Evolutionary conservation across 495 filamentous ascomycete genomes (phyloP), one percentile per base, ranked within the genome.

Genomic region (Aspergillus saccharolyticus): DNA sequence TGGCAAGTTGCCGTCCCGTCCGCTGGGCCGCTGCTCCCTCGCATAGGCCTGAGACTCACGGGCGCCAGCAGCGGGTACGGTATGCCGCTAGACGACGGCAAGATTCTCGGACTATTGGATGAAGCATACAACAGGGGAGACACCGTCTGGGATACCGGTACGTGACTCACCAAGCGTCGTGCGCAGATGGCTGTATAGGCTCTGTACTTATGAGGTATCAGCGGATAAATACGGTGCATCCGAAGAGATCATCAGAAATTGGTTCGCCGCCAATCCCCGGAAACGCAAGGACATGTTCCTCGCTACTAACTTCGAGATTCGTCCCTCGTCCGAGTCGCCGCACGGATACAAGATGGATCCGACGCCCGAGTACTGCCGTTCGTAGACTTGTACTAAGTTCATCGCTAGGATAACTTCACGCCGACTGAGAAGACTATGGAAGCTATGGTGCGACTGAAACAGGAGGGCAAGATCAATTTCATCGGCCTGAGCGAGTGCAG

Each of bases 351-450:
- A 25, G 5, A 56, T 84, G 17, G 67, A 80, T 48, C 77, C 75
- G 22, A 75, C 78, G 18, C 78, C 82, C 0, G 83, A 81, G 56
- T 83, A 85, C 53, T 76, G 77, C 39, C 68, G 73, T 2, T 8
- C 7, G 75, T 90, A 39, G 85, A 90, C 56, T 65, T 90, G 10
- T 86, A 80, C 58, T 88, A 87, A 58, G 67, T 74, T 30, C 85
- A 88, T 44, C 64, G 65, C 2, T 63, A 74, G 25, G 76, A 74
- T 52, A 58, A 55, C 4, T 61, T 70, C 16, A 78, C 70, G 0
- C 86, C 86, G 0, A 76, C 89, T 22, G 87, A 90, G 69, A 81
- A 83, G 66, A 87, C 83, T 0, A 74, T 89, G 44, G 52, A 72
- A 45, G 70, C 69, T 8, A 70, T 84, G 71, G 74, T 68, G 6